Evolutionary conservation across 768 basidiomycete species (phyloP).

Genomic region (Tricholoma matsutake): DNA sequence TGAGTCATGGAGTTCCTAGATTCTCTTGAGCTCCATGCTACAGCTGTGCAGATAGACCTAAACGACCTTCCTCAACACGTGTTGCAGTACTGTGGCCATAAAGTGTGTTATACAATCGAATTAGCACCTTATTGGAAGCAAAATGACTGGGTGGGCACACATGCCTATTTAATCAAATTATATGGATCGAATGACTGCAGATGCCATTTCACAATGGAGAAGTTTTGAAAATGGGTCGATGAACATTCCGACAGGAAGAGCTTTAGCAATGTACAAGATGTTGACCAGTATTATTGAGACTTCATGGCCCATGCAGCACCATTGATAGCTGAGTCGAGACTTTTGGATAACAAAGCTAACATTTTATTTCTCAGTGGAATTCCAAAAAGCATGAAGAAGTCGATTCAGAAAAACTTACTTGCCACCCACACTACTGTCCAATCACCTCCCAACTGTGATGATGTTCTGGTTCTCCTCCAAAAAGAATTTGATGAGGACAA

Average conservation of each 20-base stretch:
- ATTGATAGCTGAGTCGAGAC: not conserved
- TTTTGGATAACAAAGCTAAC: not conserved
- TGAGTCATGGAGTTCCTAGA: conserved; percentile 4
- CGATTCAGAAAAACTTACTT: not conserved
- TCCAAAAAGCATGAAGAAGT: not conserved
- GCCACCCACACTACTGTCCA: not conserved
- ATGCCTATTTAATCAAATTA: not conserved
- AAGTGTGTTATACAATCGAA: conserved; percentile 1
- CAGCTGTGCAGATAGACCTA: not conserved
- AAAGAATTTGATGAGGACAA: no score
- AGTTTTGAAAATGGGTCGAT: not conserved
- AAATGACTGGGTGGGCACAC: not conserved
- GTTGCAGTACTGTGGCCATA: not conserved
- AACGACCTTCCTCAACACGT: not conserved
- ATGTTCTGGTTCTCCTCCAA: no score
- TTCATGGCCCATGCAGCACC: not conserved
- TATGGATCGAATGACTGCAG: conserved; percentile 3
- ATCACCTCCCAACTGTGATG: no score
- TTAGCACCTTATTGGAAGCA: not conserved
- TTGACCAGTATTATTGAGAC: not conserved
- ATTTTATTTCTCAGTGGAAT: conserved; percentile 4
- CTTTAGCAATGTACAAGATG: no score
- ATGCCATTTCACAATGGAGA: not conserved
- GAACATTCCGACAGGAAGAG: not conserved
- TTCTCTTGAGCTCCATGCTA: not conserved